A percentile compares a stretch with the other conserved stretches of the same genome.
These are phyloP conservation scores for Hordeum vulgare DNA, from an alignment of 176 grass and related monocot species.

Conservation along the genomic window DNA sequence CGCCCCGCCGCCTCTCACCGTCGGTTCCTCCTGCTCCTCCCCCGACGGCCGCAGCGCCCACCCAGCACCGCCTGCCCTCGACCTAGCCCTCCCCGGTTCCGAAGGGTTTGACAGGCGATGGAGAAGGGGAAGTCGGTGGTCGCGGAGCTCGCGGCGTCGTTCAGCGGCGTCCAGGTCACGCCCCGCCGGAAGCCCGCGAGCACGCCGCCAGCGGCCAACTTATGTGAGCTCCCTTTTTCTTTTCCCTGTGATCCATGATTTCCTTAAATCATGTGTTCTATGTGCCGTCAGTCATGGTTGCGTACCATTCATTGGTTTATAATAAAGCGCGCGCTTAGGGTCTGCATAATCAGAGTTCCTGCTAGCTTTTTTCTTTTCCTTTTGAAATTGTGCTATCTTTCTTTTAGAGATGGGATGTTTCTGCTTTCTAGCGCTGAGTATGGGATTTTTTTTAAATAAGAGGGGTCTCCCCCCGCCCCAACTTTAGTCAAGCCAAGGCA, in stretches of 20 bases:
- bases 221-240: slow-evolving; percentile 32
- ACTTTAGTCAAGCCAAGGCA: too few species aligned
- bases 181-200: slow-evolving; percentile 10
- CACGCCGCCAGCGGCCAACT: neutral
- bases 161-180: slow-evolving; percentile 47
- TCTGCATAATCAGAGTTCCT: neutral
- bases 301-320: too few species aligned
- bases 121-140: slow-evolving; percentile 49
- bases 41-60: neutral
- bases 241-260: neutral
- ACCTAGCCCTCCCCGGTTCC: neutral
- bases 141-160: slow-evolving; percentile 39
- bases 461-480: too few species aligned
- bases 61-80: neutral
- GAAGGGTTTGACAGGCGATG: slow-evolving; percentile 19
- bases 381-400: neutral
- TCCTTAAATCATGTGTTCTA: too few species aligned
- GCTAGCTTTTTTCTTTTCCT: neutral
- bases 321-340: neutral
- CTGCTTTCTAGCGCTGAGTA: neutral
- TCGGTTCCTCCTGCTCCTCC: neutral
- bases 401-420: neutral
- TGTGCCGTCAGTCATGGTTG: neutral
- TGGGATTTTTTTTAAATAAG: too few species aligned
- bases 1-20: neutral